Evolutionary conservation across 1,284 basidiomycete species (phyloP), one percentile per base, ranked within the genome.

Genomic region (Xerocomus nothofagi): DNA sequence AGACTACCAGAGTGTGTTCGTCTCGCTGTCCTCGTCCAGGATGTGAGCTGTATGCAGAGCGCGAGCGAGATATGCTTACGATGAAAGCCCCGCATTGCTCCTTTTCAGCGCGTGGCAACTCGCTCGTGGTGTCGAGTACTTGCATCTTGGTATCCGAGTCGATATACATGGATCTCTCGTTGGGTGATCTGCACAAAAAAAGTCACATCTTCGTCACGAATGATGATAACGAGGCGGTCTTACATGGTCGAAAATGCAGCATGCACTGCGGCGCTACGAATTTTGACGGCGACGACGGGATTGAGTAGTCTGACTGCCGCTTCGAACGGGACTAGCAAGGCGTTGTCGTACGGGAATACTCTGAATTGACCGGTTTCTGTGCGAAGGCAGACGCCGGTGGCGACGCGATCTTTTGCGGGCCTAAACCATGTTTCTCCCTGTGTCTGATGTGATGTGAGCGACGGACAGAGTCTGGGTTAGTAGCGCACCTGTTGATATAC

Each of bases 21-120:
- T 84, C 80, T 42, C 88, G 81, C 85, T 87, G 59, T 43, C 10
- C 11, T n/a, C 8, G 20, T 36, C 11, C 20, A 8, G 10, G 17
- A 36, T 5, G 37, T 55, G 40, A 36, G 47, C 30, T 15, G 36
- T 7, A 44, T 18, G 34, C 26, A 26, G 38, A 32, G 20, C 33
- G 38, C 23, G 29, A n/a, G 21, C 15, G 10, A 30, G 20, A 50
- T 1, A 6, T n/a, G 72, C 82, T 63, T 65, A 86, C 86, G 56
- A 93, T 79, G 60, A 93, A 93, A 17, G 88, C 88, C 18, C 86
- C 90, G 57, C 83, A 85, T 63, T 93, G 90, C 54, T 91, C 88
- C 67, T 89, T 91, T 59, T 91, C 82, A 1, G 88, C 90, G 26
- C 78, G 73, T 1, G 84, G 83, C 27, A 93, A 77, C 48, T 82